Evolutionary conservation across 2,329 filamentous ascomycete species (phyloP), one percentile per base, ranked within the genome.

Genomic region (Seiridium unicorne): DNA sequence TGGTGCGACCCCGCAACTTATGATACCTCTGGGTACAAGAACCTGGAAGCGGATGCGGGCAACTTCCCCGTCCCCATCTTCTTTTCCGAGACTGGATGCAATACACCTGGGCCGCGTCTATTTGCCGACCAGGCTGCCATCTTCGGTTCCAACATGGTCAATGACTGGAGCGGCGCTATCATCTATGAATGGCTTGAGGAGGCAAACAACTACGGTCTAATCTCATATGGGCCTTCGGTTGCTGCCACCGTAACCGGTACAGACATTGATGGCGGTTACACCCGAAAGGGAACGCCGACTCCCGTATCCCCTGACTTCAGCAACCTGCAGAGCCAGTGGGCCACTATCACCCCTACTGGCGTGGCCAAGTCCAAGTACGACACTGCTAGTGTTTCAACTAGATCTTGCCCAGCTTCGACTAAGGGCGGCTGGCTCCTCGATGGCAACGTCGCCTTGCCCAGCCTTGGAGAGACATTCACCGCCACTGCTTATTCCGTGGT

Each of bases 171-270:
- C 56, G 92, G 92, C 58, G 83, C 90, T 57, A 93, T 96, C 63
- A 82, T 96, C 65, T 96, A 96, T 75, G 92, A 96, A 72, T 96
- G 92, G 92, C 92, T 96, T 63, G 79, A 94, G 71, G 92, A 96
- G 74, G 79, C 84, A 55, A 96, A 96, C 74, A 76, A 91, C 69
- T 96, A 96, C 73, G 92, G 92, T 44, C 80, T 96, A 42, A 84
- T 96, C 67, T 87, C 83, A 26, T 96, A 96, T 71, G 91, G 89
- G 1, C 77, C 84, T 3, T 74, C 79, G n/a, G 81, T 81, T 9
- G 80, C 81, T 31, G 74, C 81, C 7, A 79, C 79, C 5, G 77
- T 74, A n/a, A 79, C 81, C 1, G 84, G 82, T n/a, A 79, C 83
- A 11, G 73, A 80, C 59, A 75, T 88, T 53, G 77, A 81, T 61